A percentile compares a stretch with the other conserved stretches of the same genome.
phyloP scores from a whole-genome alignment of 2,329 filamentous ascomycete genomes.

The Dactylellina leptospora region DNA sequence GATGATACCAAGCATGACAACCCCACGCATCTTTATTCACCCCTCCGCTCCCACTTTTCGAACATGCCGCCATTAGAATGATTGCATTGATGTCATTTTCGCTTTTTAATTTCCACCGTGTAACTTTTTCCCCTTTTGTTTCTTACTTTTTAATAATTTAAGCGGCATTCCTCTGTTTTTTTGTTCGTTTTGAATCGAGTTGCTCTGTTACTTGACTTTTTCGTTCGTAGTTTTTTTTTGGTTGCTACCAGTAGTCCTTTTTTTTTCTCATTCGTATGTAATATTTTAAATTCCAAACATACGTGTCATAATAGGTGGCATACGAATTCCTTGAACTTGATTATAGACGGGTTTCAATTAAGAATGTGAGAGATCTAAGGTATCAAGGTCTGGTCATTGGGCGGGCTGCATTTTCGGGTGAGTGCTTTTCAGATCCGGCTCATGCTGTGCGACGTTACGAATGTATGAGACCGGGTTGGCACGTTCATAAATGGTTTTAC shows the following conservation, averaged over 20 bases:
- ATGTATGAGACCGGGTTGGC: too few relatives aligned
- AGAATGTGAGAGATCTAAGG: too few relatives aligned
- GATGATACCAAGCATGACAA: constrained; percentile 54
- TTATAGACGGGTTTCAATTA: too few relatives aligned
- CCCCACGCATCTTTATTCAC: constrained; percentile 13
- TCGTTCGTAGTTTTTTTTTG: constrained; percentile 15
- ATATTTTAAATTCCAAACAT: too few relatives aligned
- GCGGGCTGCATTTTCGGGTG: too few relatives aligned
- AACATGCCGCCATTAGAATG: constrained; percentile 38
- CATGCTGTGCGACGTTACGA: too few relatives aligned
- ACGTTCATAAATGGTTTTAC: too few relatives aligned
- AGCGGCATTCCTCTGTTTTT: constrained; percentile 19
- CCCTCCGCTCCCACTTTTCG: constrained; percentile 3
- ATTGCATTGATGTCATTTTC: constrained; percentile 29
- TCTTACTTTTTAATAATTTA: constrained; percentile 34
- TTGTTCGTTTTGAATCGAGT: neutral
- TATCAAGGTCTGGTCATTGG: too few relatives aligned
- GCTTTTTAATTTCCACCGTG: neutral
- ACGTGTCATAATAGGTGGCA: too few relatives aligned
- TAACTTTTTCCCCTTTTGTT: neutral
- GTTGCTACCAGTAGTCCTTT: too few relatives aligned
- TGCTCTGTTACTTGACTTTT: neutral
- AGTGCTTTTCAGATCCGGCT: too few relatives aligned
- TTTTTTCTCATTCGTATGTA: constrained; percentile 30
- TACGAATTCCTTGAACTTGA: too few relatives aligned